Evolutionary conservation across 169 alveolate species (phyloP).

Genomic region (Amoebophrya sp.): DNA sequence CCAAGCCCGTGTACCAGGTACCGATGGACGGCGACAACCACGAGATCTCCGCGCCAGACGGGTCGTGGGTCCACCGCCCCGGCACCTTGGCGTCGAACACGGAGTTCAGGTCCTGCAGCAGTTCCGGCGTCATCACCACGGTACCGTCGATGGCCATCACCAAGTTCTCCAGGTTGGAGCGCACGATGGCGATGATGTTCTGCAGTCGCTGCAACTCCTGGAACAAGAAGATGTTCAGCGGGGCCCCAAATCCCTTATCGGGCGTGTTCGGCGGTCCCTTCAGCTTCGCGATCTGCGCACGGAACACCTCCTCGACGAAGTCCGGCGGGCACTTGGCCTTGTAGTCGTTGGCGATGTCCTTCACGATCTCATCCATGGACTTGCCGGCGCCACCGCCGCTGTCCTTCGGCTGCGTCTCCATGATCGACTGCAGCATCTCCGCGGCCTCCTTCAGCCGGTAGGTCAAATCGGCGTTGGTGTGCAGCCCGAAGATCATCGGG

Average conservation of each 20-base stretch:
- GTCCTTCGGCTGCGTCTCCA: slow-evolving; percentile 90
- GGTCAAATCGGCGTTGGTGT: slow-evolving; percentile 88
- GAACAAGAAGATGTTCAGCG: slow-evolving; percentile 89
- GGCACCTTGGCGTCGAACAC: slow-evolving; percentile 84
- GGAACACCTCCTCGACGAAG: slow-evolving; percentile 73
- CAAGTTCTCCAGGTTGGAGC: slow-evolving; percentile 72
- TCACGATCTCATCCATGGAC: slow-evolving; percentile 85
- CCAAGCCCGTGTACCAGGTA: slow-evolving; percentile 83
- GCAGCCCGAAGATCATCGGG: slow-evolving; percentile 84
- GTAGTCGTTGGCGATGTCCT: slow-evolving; percentile 73
- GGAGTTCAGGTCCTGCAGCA: slow-evolving; percentile 74
- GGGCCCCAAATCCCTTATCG: slow-evolving; percentile 72
- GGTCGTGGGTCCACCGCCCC: slow-evolving; percentile 84
- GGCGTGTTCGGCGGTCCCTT: slow-evolving; percentile 70
- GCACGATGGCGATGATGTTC: slow-evolving; percentile 79
- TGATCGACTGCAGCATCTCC: slow-evolving; percentile 77
- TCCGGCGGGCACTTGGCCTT: slow-evolving; percentile 71
- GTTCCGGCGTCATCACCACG: slow-evolving; percentile 86
- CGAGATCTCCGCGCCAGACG: slow-evolving; percentile 89
- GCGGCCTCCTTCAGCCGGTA: slow-evolving; percentile 82
- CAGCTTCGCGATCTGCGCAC: slow-evolving; percentile 73
- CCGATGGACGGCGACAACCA: slow-evolving; percentile 87
- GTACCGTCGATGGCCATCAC: slow-evolving; percentile 90
- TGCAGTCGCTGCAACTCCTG: slow-evolving; percentile 89
- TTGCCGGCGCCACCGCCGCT: slow-evolving; percentile 83